A percentile compares a stretch with the other conserved stretches of the same genome.
Conservation (phyloP, 1,139 yeast genomes). For the Blastobotrys aristatus region DNA sequence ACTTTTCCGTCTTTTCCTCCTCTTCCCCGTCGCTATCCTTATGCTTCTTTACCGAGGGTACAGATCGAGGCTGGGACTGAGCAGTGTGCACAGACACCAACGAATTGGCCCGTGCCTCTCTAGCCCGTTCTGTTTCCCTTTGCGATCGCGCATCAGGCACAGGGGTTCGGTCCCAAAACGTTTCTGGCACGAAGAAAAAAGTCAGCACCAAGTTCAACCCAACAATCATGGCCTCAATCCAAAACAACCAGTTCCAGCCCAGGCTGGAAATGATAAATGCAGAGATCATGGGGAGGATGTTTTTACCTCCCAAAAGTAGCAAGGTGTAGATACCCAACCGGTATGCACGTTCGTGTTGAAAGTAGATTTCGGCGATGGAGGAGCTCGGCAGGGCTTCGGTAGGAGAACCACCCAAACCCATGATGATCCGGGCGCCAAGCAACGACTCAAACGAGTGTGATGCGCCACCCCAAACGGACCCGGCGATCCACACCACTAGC, state of each 20-base stretch:
- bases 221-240: conserved; percentile 52
- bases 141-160: conserved; percentile 45
- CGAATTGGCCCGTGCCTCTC: conserved; percentile 34
- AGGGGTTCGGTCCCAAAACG: conserved; percentile 60
- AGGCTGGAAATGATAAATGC: conserved; percentile 48
- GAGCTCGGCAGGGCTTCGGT: conserved; percentile 59
- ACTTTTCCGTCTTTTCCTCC: background rate
- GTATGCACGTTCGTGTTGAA: conserved; percentile 62
- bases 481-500: conserved; percentile 46
- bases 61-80: background rate
- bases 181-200: conserved; percentile 57
- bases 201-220: conserved; percentile 46
- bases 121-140: conserved; percentile 48
- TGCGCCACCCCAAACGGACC: conserved; percentile 52
- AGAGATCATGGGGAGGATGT: conserved; percentile 52
- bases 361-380: conserved; percentile 58
- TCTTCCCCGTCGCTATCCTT: background rate
- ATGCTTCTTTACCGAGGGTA: background rate
- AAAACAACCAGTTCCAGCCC: conserved; percentile 58
- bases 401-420: conserved; percentile 58
- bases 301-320: conserved; percentile 58
- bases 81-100: conserved; percentile 12
- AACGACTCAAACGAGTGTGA: conserved; percentile 46
- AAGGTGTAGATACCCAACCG: conserved; percentile 58
- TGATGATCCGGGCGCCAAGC: conserved; percentile 53